Conservation (phyloP, 768 basidiomycete species). For the Kwoniella mangroviensis region DNA sequence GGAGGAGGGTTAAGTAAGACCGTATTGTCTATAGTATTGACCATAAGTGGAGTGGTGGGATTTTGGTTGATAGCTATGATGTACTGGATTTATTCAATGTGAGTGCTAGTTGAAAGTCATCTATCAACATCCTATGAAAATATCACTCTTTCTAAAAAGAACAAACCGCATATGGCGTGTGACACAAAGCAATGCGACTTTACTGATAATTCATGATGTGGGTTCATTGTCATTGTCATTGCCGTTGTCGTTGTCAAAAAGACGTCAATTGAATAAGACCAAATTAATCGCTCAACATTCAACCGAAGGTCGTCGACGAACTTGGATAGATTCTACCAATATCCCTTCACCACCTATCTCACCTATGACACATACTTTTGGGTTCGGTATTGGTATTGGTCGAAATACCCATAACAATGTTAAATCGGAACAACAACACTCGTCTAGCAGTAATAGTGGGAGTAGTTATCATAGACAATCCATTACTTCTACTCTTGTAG, state of each 20-base stretch:
- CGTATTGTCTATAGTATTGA: neutral
- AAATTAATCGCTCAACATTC: neutral
- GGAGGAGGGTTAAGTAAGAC: neutral
- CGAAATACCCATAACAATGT: no score
- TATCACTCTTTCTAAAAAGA: no score
- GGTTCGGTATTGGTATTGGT: neutral
- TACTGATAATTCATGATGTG: no score
- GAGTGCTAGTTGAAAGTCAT: no score
- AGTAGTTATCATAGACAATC: neutral
- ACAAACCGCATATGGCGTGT: no score
- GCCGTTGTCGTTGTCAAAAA: no score
- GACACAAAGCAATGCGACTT: no score
- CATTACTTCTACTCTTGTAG: neutral
- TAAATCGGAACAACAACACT: no score
- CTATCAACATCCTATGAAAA: no score
- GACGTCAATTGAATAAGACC: neutral
- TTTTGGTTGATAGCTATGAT: conserved; percentile 4
- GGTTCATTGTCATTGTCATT: no score
- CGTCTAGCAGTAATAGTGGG: no score
- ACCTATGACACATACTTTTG: neutral
- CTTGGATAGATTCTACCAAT: conserved; percentile 3
- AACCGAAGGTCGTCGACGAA: conserved; percentile 7
- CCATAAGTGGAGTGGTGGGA: neutral
- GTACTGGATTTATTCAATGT: neutral
- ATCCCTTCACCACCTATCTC: neutral